Conservation (phyloP, 305 asterid genomes). For the Fraxinus floribunda region DNA sequence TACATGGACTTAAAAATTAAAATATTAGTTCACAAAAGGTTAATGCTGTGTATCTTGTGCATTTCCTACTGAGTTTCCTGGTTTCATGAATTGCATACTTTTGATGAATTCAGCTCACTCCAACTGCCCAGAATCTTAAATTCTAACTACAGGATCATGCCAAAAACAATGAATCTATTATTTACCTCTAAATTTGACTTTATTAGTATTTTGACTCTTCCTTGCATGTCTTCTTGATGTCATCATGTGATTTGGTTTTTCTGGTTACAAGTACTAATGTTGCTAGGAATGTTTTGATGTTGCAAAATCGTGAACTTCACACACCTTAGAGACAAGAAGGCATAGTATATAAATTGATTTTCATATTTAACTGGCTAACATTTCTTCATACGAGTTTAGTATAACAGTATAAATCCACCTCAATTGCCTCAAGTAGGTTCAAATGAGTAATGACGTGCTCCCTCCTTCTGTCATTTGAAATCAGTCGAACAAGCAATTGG, state of each 20-base stretch:
- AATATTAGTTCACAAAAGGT: neutral
- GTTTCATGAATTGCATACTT: conserved; percentile 5
- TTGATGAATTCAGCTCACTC: neutral
- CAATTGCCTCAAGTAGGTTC: neutral
- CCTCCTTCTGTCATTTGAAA: neutral
- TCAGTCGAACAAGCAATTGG: neutral
- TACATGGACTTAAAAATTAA: neutral
- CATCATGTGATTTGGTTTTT: neutral
- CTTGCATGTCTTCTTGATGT: neutral
- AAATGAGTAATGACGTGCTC: neutral
- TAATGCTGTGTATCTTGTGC: neutral
- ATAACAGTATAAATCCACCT: neutral
- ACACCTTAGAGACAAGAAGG: neutral
- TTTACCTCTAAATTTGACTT: neutral
- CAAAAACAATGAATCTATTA: neutral
- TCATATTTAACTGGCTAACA: neutral
- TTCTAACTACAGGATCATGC: neutral
- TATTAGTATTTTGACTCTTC: neutral
- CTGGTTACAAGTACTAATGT: neutral
- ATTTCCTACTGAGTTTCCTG: neutral
- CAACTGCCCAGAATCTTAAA: neutral
- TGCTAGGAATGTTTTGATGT: neutral
- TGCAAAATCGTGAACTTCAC: neutral
- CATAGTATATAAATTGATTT: neutral
- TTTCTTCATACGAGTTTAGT: neutral